A percentile compares a stretch with the other conserved stretches of the same genome.
Evolutionary conservation across 2,329 filamentous ascomycete genomes (phyloP).

Genomic region (Ophiostoma piceae): DNA sequence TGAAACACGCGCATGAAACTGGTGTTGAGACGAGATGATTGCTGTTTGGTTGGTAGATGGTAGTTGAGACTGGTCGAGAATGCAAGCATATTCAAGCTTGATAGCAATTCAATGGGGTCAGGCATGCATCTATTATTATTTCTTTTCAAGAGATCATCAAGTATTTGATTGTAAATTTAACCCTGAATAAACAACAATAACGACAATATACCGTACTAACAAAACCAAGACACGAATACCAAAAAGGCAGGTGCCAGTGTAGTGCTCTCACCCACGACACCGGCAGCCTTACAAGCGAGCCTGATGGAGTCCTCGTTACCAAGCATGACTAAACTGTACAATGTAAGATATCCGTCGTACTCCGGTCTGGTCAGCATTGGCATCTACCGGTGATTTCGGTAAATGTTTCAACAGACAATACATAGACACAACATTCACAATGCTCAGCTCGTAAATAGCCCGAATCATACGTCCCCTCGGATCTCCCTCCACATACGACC

Average conservation of each 20-base stretch:
- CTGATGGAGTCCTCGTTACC: neutral
- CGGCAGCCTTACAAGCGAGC: neutral
- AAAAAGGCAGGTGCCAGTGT: neutral
- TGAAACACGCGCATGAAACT: conserved; percentile 6
- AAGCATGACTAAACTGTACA: neutral
- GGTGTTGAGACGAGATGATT: no score
- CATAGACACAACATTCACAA: neutral
- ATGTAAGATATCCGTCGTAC: neutral
- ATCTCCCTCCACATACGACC: neutral
- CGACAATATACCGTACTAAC: no score
- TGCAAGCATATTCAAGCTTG: no score
- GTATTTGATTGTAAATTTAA: no score
- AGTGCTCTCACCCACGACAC: neutral
- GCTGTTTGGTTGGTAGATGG: no score
- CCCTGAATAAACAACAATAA: no score
- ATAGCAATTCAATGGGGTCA: no score
- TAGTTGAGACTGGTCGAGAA: no score
- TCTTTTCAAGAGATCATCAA: no score
- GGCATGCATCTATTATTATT: no score
- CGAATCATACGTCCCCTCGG: neutral
- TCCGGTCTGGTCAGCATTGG: neutral
- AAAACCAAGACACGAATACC: neutral
- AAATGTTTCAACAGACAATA: neutral
- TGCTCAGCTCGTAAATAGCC: neutral
- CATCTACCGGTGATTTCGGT: neutral